Base-by-base conservation (phyloP, 1,139 yeast species). In the Yamadazyma trypodendri region DNA sequence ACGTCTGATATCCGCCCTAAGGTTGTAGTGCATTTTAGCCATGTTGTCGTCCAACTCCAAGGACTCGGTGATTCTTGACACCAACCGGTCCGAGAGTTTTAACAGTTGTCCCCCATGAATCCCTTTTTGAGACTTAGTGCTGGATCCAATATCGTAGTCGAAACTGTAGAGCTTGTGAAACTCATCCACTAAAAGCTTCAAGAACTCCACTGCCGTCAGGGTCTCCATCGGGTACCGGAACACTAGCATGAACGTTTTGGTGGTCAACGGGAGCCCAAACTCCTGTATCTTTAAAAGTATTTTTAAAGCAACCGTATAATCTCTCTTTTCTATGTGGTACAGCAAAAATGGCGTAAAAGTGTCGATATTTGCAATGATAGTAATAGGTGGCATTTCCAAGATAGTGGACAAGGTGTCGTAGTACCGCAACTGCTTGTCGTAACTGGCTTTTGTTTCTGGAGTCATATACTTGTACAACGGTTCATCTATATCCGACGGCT, bases 351-450 rank as follows among this genome's bases (percentile, higher is more conserved):
- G 51, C n/a, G 53, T 41, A 38, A 63, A 64, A 1, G 70, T 60
- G 5, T 45, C 46, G 31, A 60, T 58, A 12, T 56, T 58, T 0
- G 69, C 65, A 2, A 48, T 39, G 3, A 61, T 31, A 21, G 40
- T 35, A 24, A 48, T 50, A 10, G 43, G 41, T 5, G 33, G 38
- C 35, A 49, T 20, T 2, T 15, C 27, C 0, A 56, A 45, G 13
- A 78, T 70, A 21, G 65, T 59, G 13, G 39, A 41, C 20, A 62
- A 36, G 21, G 45, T 49, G 16, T 54, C 57, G 33, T 50, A 56
- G 14, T 51, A 45, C 13, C 37, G 36, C 12, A 58, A 34, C 37
- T 56, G 45, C 17, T 48, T 44, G 6, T 50, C 43, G 35, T 60
- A 51, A 3, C 37, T 16, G 7, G 27, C 17, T 17, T 47, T 48